Evolutionary conservation across 805 yeast species (phyloP), one percentile per base, ranked within the genome.

Genomic region (Allodekkera sacchari): DNA sequence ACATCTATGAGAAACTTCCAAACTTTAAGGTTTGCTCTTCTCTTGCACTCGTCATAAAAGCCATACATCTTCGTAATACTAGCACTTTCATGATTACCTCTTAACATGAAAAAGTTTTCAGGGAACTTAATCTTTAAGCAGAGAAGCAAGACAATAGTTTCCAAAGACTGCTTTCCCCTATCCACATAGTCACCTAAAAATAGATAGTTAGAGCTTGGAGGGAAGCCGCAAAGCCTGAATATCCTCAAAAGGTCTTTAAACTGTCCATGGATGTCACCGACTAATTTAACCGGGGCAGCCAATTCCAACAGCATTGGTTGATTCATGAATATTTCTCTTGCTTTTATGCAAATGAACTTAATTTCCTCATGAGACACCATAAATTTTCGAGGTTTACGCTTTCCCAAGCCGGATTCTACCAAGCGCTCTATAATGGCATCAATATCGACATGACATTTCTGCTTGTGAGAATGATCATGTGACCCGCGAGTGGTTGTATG

Each of bases 251-350:
- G 59, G 48, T 72, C 79, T 41, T 59, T 55, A 43, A 65, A 72
- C 43, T 72, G 79, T 3, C 79, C 94, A 55, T 83, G 92, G 34
- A 83, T 78, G 57, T 84, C 87, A 26, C 92, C 92, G 6, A 82
- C 89, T 36, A 83, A 72, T 52, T 83, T 83, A 4, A 82, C 89
- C 1, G 92, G 88, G 1, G 92, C 80, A 2, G 81, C 75, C 38
- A 79, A 56, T 42, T 75, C 73, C 37, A 79, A 59, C 32, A 79
- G 51, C 21, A 77, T 67, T 7, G 88, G 87, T 44, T 79, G 88
- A 7, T 57, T 62, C 51, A 77, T 47, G 34, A 79, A 76, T 12
- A 78, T 61, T 30, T 74, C 70, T 35, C 84, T 59, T 5, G 82
- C 68, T 39, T 64, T 70, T 14, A 71, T 63, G 49, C 81, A 68